phyloP scores from a whole-genome alignment of 352 stramenopile genomes.

The Pythium pyrilobum region DNA sequence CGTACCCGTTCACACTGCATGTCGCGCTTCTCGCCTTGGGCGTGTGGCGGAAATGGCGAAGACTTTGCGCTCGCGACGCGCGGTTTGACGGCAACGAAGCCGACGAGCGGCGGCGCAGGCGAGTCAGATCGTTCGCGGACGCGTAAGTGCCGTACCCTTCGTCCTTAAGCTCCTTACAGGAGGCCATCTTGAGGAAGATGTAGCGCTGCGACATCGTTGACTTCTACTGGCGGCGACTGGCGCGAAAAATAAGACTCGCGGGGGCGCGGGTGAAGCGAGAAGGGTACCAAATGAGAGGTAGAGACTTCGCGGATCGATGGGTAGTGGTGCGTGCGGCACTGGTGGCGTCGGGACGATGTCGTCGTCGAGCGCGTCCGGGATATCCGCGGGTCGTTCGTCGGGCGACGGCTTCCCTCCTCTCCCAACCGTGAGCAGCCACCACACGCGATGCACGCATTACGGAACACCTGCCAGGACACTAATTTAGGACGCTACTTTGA shows the following conservation, averaged over 20 bases:
- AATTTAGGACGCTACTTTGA: not conserved
- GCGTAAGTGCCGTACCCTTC: slow-evolving; percentile 18
- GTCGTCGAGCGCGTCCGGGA: not conserved
- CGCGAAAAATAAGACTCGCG: not conserved
- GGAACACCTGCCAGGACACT: too few species aligned
- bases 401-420: not conserved
- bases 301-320: not conserved
- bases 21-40: not conserved
- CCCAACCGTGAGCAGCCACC: not conserved
- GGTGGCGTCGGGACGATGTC: not conserved
- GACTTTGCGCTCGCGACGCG: slow-evolving; percentile 11
- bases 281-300: not conserved
- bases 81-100: slow-evolving; percentile 20
- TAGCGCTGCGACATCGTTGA: slow-evolving; percentile 36
- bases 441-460: not conserved
- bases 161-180: slow-evolving; percentile 28
- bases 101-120: slow-evolving; percentile 18
- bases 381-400: too few species aligned
- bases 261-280: not conserved
- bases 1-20: slow-evolving; percentile 2
- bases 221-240: not conserved
- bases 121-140: not conserved
- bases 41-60: slow-evolving; percentile 5
- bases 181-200: slow-evolving; percentile 43
- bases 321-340: too few species aligned